These are phyloP conservation scores for Auricularia sp. DNA, from an alignment of 768 basidiomycete genomes.

Conservation along the genomic window DNA sequence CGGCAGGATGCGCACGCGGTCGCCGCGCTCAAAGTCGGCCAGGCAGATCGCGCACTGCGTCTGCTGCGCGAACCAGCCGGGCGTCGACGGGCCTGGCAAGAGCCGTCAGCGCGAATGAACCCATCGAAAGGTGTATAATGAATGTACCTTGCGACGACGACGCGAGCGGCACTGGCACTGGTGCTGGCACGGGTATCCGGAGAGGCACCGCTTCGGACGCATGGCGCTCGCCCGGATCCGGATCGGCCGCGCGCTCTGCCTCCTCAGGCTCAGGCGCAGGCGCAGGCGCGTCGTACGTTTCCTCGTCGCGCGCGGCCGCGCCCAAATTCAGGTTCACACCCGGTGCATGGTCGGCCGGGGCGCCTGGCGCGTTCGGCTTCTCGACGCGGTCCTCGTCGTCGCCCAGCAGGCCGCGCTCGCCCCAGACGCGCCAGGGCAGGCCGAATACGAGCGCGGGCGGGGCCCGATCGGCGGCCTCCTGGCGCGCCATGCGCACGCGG, in stretches of 20 bases:
- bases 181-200: no score
- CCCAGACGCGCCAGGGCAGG: conserved; percentile 79
- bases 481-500: conserved; percentile 67
- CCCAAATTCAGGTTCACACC: not conserved
- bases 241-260: no score
- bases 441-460: conserved; percentile 69
- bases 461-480: conserved; percentile 52
- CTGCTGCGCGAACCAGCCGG: conserved; percentile 65
- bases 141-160: no score
- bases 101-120: no score
- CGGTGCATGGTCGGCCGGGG: no score
- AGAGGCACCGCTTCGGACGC: no score
- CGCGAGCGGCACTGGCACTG: no score
- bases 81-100: not conserved
- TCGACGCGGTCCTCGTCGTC: conserved; percentile 43
- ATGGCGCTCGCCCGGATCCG: no score
- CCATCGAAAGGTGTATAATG: no score
- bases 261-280: no score
- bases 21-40: conserved; percentile 75
- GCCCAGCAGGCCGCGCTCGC: conserved; percentile 26
- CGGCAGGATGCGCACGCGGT: conserved; percentile 82
- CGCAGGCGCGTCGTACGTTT: no score
- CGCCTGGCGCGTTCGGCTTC: conserved; percentile 42
- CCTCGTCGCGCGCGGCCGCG: not conserved
- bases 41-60: conserved; percentile 91